Evolutionary conservation across 192 early-diverging fungal species (phyloP).

Genomic region (Hyaloraphidium curvatum): DNA sequence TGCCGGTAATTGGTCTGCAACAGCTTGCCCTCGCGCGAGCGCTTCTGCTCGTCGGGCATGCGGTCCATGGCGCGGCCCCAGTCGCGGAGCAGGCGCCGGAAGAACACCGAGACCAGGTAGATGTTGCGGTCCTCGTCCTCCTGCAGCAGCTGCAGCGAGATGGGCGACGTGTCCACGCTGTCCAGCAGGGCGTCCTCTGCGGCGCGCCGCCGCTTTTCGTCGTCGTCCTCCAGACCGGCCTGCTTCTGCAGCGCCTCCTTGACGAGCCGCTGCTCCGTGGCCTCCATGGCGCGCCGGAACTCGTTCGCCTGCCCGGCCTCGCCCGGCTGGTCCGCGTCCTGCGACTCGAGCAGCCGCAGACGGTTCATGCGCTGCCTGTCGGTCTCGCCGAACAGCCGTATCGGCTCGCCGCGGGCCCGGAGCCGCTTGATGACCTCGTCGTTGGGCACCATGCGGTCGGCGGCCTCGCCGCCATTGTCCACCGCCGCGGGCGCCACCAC

Average conservation of each 20-base stretch:
- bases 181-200: neutral
- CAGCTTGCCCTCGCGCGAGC: constrained; percentile 59
- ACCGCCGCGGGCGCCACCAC: neutral
- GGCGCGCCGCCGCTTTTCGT: neutral
- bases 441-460: constrained; percentile 34
- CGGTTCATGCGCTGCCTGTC: constrained; percentile 56
- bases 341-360: constrained; percentile 57
- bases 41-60: constrained; percentile 61
- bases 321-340: constrained; percentile 50
- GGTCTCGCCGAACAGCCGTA: constrained; percentile 80
- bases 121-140: constrained; percentile 54
- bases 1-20: constrained; percentile 65
- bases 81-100: constrained; percentile 63
- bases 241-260: constrained; percentile 43
- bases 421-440: constrained; percentile 66
- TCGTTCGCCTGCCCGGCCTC: constrained; percentile 73
- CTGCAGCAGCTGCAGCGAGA: constrained; percentile 52
- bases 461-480: constrained; percentile 8
- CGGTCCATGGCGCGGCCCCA: constrained; percentile 64
- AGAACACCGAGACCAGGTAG: constrained; percentile 59
- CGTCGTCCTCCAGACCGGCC: constrained; percentile 5
- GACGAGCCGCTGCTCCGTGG: constrained; percentile 58
- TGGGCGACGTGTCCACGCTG: constrained; percentile 39
- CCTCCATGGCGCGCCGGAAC: constrained; percentile 63
- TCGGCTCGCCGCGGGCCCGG: constrained; percentile 70